Conservation (phyloP, 768 basidiomycete genomes). For the Hygrophoropsis aurantiaca region DNA sequence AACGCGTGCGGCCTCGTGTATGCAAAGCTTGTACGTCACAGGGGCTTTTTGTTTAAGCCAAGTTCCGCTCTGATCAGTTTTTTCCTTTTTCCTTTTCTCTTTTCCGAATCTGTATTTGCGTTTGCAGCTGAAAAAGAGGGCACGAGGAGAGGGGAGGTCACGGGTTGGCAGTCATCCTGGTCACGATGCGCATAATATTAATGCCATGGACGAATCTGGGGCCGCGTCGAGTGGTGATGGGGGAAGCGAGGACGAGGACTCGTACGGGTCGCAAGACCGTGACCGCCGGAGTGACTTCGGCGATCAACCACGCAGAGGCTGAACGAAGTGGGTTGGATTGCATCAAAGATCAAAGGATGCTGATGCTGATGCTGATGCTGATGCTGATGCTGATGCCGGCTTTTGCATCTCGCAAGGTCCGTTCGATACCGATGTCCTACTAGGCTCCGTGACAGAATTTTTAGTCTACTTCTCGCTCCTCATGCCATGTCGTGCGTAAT, state of each 20-base stretch:
- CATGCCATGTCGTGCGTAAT: no score
- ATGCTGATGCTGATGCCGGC: no score
- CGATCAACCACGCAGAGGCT: conserved; percentile 33
- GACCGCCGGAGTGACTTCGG: conserved; percentile 34
- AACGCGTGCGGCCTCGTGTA: conserved; percentile 88
- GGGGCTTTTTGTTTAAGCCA: conserved; percentile 20
- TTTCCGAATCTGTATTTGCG: conserved; percentile 9
- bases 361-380: no score
- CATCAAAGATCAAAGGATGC: no score
- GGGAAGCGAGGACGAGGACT: conserved; percentile 33
- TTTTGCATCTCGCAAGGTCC: no score
- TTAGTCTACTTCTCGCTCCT: no score
- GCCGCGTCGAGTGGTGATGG: conserved; percentile 21
- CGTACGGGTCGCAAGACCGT: conserved; percentile 31
- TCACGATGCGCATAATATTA: conserved; percentile 29
- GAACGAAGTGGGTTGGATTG: no score
- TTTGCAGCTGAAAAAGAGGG: conserved; percentile 31
- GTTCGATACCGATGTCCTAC: no score
- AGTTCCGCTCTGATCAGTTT: conserved; percentile 21
- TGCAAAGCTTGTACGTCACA: conserved; percentile 72
- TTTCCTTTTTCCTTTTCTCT: no score
- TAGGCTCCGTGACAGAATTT: no score
- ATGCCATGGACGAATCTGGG: conserved; percentile 23
- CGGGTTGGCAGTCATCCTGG: conserved; percentile 24
- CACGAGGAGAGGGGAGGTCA: conserved; percentile 30